Base-by-base conservation (phyloP, 1,139 yeast species). In the Blastobotrys capitulatus region DNA sequence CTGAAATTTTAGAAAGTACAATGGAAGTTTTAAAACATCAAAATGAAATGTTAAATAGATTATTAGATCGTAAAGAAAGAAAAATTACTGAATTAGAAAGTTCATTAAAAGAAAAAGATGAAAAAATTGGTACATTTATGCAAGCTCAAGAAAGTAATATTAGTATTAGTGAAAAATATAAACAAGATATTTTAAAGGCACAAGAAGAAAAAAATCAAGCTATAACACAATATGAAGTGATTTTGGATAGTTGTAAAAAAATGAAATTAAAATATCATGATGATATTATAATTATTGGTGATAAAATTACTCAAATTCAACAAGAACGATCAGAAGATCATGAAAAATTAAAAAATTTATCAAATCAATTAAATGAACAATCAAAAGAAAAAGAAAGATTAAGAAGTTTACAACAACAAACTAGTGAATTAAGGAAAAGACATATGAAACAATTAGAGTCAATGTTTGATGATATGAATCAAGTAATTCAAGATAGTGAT, bases 61-160 rank as follows among this genome's bases (percentile, higher is more conserved):
- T 62, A 44, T 47, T 63, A 36, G 54, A 48, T 12, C 56, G 65
- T 15, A 59, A 62, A 42, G 66, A 63, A 44, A 57, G 64, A n/a
- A 53, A 59, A 29, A 56, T 58, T n/a, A 41, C 48, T 15, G 62
- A 58, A 38, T 44, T 60, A 22, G 66, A 63, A 39, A 47, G 39
- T 19, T 44, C 46, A 10, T 22, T 48, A 10, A 43, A 32, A n/a
- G 42, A 44, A n/a, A 46, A 40, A 20, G 53, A 52, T 25, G 42
- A 43, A n/a, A 40, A 47, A 34, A 44, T 59, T 16, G 32, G 44
- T 15, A 36, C 43, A 19, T 42, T 54, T n/a, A 49, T 48, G 25
- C 48, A 49, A 25, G 48, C 49, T 2, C 45, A 38, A 35, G 37
- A 27, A 36, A 46, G 38, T 32, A 48, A 22, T 13, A 19, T 32